Evolutionary conservation across 371 early-diverging fungal genomes (phyloP).

Genomic region (Rhizopus sp.): DNA sequence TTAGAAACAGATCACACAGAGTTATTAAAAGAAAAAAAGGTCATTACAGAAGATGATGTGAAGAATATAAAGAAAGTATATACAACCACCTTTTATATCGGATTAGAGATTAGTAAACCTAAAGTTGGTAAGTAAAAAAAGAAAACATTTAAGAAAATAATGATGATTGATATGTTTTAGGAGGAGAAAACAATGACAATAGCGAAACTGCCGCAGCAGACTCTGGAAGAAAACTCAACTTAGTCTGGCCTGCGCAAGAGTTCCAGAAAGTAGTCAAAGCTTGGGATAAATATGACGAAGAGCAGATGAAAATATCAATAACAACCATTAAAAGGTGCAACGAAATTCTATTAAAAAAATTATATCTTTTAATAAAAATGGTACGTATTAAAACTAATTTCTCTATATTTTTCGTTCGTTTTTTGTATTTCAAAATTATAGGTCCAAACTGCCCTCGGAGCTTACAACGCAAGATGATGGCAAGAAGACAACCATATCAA

Average conservation of each 20-base stretch:
- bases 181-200: neutral
- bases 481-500: neutral
- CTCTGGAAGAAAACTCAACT: conserved; percentile 60
- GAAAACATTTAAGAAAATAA: neutral
- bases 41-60: conserved; percentile 36
- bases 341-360: conserved; percentile 3
- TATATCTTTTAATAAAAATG: conserved; percentile 6
- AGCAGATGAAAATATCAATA: conserved; percentile 64
- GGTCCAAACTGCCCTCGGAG: neutral
- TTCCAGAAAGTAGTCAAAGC: conserved; percentile 72
- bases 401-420: neutral
- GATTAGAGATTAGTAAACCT: conserved; percentile 56
- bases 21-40: conserved; percentile 38
- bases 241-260: conserved; percentile 77
- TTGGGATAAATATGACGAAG: conserved; percentile 76
- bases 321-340: conserved; percentile 25
- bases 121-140: conserved; percentile 33
- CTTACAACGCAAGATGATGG: neutral
- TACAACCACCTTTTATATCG: conserved; percentile 87
- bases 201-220: neutral
- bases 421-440: conserved; percentile 3
- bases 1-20: conserved; percentile 42
- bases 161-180: neutral
- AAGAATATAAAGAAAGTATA: conserved; percentile 41
- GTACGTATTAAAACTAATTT: conserved; percentile 6